A percentile compares a stretch with the other conserved stretches of the same genome.
These are phyloP conservation scores for Xylaria palmicola DNA, from an alignment of 495 filamentous ascomycete genomes.

Conservation along the genomic window DNA sequence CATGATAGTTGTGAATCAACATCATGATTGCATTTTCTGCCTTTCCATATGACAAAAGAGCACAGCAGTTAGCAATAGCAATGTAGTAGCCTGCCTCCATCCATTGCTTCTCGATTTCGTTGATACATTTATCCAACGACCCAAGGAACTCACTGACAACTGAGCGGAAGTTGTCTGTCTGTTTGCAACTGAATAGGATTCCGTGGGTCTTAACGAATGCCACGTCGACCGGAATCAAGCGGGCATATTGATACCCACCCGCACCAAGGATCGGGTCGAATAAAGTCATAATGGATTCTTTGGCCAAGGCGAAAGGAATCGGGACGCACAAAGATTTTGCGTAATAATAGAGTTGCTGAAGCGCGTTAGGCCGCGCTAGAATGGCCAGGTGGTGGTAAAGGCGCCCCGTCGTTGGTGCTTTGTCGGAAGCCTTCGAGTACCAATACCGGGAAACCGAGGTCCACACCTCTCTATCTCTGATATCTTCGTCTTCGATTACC, in stretches of 20 bases:
- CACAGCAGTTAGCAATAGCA: constrained; percentile 45
- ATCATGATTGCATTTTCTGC: constrained; percentile 37
- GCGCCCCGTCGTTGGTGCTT: constrained; percentile 62
- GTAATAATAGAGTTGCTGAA: constrained; percentile 72
- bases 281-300: constrained; percentile 67
- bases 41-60: constrained; percentile 37
- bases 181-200: constrained; percentile 63
- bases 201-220: constrained; percentile 64
- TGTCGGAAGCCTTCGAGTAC: constrained; percentile 75
- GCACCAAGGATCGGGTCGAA: constrained; percentile 60
- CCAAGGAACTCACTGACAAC: constrained; percentile 51
- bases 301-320: constrained; percentile 58
- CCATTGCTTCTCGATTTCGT: constrained; percentile 55
- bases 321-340: constrained; percentile 37
- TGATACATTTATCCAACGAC: constrained; percentile 59
- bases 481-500: constrained; percentile 68
- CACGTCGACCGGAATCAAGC: constrained; percentile 37
- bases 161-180: constrained; percentile 49
- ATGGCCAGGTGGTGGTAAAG: constrained; percentile 80
- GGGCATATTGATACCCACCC: constrained; percentile 25
- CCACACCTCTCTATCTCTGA: constrained; percentile 68
- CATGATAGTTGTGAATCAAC: constrained; percentile 20
- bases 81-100: constrained; percentile 68
- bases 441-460: constrained; percentile 66
- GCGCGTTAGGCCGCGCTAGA: constrained; percentile 62